These are phyloP conservation scores for Licmophora abbreviata DNA, from an alignment of 108 stramenopile species.

Conservation along the genomic window DNA sequence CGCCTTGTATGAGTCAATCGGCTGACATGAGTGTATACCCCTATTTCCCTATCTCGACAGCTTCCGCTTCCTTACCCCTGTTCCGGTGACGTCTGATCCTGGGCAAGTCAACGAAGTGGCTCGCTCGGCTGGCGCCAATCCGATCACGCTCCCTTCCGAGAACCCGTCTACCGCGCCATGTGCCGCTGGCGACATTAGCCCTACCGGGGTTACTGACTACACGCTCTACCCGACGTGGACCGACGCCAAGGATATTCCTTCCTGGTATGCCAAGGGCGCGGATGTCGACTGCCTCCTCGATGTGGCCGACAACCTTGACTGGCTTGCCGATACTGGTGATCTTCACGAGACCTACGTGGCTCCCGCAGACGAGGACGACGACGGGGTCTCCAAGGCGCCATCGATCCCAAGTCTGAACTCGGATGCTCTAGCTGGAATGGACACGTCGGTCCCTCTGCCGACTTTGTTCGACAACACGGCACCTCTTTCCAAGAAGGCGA, in stretches of 20 bases:
- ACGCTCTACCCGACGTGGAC: slow-evolving; percentile 68
- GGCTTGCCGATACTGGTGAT: slow-evolving; percentile 79
- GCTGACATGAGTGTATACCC: background rate
- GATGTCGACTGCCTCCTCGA: slow-evolving; percentile 81
- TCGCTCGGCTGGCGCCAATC: slow-evolving; percentile 62
- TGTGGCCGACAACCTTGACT: slow-evolving; percentile 72
- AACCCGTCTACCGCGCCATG: slow-evolving; percentile 11
- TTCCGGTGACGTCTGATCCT: slow-evolving; percentile 27
- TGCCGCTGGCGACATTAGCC: slow-evolving; percentile 43
- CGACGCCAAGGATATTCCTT: slow-evolving; percentile 70
- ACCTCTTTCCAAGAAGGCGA: slow-evolving; percentile 9
- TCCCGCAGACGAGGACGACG: background rate
- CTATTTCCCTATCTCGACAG: slow-evolving; percentile 28
- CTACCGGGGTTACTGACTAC: slow-evolving; percentile 71
- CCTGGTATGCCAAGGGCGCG: slow-evolving; percentile 77
- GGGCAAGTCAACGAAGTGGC: slow-evolving; percentile 66
- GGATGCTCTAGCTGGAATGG: background rate
- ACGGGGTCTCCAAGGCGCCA: background rate
- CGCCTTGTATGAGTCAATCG: background rate
- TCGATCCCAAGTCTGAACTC: slow-evolving; percentile 16
- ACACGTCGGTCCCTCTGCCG: slow-evolving; percentile 33
- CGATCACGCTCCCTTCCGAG: slow-evolving; percentile 44
- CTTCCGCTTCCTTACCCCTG: slow-evolving; percentile 71
- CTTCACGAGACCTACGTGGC: slow-evolving; percentile 54
- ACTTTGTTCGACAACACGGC: slow-evolving; percentile 40